Conservation (phyloP, 2,329 filamentous ascomycete genomes). For the Nannizziopsis barbatae region DNA sequence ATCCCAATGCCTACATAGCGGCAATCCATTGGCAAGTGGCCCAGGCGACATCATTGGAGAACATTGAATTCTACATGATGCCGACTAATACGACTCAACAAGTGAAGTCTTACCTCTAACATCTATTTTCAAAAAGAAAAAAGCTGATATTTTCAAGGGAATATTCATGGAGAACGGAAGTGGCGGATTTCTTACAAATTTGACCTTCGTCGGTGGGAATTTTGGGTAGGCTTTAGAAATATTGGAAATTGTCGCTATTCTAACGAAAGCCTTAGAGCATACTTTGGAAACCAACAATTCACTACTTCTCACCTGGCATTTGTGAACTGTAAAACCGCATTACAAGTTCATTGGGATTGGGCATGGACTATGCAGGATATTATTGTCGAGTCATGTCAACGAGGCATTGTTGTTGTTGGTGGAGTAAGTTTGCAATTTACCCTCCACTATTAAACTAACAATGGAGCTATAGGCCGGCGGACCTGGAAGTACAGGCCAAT, state of each 20-base stretch:
- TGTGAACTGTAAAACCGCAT: constrained; percentile 41
- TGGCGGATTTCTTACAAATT: constrained; percentile 48
- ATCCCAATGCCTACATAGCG: constrained; percentile 23
- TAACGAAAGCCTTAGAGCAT: background rate
- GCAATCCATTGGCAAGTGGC: constrained; percentile 14
- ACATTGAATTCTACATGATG: constrained; percentile 61
- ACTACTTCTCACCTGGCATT: constrained; percentile 46
- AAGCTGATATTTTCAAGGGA: constrained; percentile 8
- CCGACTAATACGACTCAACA: constrained; percentile 17
- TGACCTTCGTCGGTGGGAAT: constrained; percentile 49
- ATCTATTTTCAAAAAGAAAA: no score
- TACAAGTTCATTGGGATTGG: constrained; percentile 49
- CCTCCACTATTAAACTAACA: no score
- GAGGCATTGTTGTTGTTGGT: constrained; percentile 36
- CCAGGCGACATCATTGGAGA: constrained; percentile 33
- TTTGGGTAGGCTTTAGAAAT: constrained; percentile 40
- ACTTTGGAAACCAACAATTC: constrained; percentile 44
- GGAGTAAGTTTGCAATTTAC: constrained; percentile 15
- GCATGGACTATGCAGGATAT: constrained; percentile 44
- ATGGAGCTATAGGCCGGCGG: background rate
- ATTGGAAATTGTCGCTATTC: background rate
- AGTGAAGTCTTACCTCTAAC: background rate
- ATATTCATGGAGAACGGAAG: constrained; percentile 32
- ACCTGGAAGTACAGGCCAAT: constrained; percentile 29
- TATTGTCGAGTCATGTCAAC: constrained; percentile 40